phyloP scores from a whole-genome alignment of 2,329 filamentous ascomycete species.

The Pyrenophora graminea region DNA sequence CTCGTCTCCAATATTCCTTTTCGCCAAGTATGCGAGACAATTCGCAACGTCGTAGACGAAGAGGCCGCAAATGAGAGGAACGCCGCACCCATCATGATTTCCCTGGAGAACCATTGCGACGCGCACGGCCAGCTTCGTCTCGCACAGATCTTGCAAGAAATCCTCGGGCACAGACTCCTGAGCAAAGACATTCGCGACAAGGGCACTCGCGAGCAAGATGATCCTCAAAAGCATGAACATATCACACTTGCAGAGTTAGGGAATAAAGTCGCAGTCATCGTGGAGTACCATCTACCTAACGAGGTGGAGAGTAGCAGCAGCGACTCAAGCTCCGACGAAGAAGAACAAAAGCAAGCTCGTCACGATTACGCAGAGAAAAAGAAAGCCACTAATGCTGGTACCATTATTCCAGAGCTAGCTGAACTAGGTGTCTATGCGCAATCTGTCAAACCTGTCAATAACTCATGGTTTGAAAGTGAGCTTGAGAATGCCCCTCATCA shows the following conservation, averaged over 20 bases:
- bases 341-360: constrained; percentile 56
- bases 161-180: constrained; percentile 64
- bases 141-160: constrained; percentile 67
- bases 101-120: constrained; percentile 69
- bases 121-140: constrained; percentile 63
- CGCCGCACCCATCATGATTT: constrained; percentile 65
- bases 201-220: constrained; percentile 60
- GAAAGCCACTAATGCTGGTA: constrained; percentile 51
- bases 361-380: constrained; percentile 60
- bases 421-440: constrained; percentile 71
- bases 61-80: constrained; percentile 56
- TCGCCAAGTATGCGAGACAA: constrained; percentile 67
- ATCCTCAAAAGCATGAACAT: constrained; percentile 51
- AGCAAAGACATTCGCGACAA: constrained; percentile 61
- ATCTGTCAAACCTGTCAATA: constrained; percentile 68
- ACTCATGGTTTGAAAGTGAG: constrained; percentile 65
- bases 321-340: constrained; percentile 41
- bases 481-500: constrained; percentile 60
- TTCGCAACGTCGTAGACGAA: constrained; percentile 64
- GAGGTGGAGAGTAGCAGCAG: constrained; percentile 52
- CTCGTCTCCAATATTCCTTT: constrained; percentile 69
- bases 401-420: constrained; percentile 68
- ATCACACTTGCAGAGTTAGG: constrained; percentile 64
- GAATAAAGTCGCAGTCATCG: constrained; percentile 68
- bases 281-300: constrained; percentile 66